phyloP scores from a whole-genome alignment of 2,329 filamentous ascomycete genomes.

The Beauveria sp. region DNA sequence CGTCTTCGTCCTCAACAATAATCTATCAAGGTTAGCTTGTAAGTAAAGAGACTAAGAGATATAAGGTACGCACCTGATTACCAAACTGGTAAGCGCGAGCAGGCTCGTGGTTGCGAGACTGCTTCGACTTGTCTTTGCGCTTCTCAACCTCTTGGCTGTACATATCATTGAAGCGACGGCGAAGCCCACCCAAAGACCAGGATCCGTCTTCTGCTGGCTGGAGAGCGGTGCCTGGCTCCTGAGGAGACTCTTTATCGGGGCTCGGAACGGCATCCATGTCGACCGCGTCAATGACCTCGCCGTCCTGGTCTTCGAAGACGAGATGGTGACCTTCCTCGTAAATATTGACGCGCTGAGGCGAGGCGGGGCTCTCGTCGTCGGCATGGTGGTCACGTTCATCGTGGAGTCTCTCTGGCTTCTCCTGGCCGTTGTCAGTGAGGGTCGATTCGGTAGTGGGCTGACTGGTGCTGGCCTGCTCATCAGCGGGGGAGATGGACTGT shows the following conservation, averaged over 20 bases:
- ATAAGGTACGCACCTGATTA: constrained; percentile 52
- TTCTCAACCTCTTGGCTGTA: constrained; percentile 54
- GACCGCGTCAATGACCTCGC: constrained; percentile 67
- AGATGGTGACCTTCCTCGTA: constrained; percentile 76
- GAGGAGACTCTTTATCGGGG: constrained; percentile 8
- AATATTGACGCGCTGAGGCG: constrained; percentile 47
- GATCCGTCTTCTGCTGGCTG: constrained; percentile 10
- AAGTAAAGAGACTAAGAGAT: neutral
- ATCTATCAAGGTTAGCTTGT: constrained; percentile 44
- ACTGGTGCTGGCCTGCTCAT: constrained; percentile 19
- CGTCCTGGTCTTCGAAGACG: constrained; percentile 77
- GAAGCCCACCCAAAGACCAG: constrained; percentile 35
- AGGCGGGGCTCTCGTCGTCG: constrained; percentile 10
- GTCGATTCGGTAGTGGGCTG: constrained; percentile 28
- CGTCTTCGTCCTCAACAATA: constrained; percentile 80
- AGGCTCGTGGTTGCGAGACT: constrained; percentile 54
- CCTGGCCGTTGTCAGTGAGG: constrained; percentile 25
- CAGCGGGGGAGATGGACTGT: constrained; percentile 21
- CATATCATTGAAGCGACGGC: constrained; percentile 43
- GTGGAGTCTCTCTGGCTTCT: constrained; percentile 18
- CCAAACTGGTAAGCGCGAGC: constrained; percentile 82
- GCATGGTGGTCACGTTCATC: constrained; percentile 9
- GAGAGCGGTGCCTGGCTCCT: neutral
- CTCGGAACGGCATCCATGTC: constrained; percentile 7
- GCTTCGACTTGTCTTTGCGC: constrained; percentile 52